phyloP scores from a whole-genome alignment of 2,329 filamentous ascomycete species.

The Leptodontidium sp. region DNA sequence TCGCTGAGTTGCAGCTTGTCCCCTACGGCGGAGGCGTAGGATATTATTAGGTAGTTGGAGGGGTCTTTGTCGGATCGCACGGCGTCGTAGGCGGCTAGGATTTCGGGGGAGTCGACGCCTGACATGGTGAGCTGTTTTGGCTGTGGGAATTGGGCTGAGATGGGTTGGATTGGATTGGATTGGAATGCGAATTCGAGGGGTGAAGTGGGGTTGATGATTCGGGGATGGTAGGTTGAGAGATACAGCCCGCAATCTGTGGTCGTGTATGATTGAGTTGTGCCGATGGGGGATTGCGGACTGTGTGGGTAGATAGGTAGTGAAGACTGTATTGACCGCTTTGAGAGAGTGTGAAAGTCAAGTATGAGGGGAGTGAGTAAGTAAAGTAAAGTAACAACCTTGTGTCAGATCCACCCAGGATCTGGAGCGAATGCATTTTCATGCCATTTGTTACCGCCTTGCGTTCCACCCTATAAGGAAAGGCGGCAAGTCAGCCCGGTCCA shows the following conservation, averaged over 20 bases:
- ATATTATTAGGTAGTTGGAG: constrained; percentile 73
- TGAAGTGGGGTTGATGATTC: constrained; percentile 19
- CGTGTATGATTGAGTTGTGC: not conserved
- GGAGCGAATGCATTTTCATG: not conserved
- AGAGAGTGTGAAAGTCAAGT: not conserved
- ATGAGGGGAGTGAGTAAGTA: not conserved
- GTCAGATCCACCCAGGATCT: constrained; percentile 19
- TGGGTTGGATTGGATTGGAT: not conserved
- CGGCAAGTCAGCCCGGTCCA: constrained; percentile 19
- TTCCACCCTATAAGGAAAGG: constrained; percentile 22
- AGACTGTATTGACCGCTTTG: not conserved
- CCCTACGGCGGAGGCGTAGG: constrained; percentile 62
- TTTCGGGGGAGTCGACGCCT: constrained; percentile 64
- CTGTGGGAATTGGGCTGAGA: no score
- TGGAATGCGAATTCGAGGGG: constrained; percentile 11
- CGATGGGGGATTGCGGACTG: constrained; percentile 25
- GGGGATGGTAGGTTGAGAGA: not conserved
- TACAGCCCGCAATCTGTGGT: constrained; percentile 18
- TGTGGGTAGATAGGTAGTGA: not conserved
- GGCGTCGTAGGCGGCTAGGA: constrained; percentile 70
- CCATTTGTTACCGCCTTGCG: constrained; percentile 10
- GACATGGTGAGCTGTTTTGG: constrained; percentile 54
- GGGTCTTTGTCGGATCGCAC: constrained; percentile 72
- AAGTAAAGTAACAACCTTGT: constrained; percentile 13
- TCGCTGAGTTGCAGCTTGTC: constrained; percentile 62